Conservation (phyloP, 164 flowering plant genomes). For the Berberis vulgaris region DNA sequence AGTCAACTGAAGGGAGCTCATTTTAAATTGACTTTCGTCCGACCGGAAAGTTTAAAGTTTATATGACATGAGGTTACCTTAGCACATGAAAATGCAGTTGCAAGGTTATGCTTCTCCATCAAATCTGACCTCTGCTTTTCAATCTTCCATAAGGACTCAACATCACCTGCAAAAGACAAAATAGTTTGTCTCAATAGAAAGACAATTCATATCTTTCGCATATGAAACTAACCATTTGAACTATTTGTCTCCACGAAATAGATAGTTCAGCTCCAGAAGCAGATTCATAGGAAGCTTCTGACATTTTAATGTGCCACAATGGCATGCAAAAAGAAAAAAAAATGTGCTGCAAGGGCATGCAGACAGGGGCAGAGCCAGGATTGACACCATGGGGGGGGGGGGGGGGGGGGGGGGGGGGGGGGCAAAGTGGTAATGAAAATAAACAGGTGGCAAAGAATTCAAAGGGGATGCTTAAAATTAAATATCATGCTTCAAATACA, state of each 20-base stretch:
- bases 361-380: too few species aligned
- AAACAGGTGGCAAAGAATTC: too few species aligned
- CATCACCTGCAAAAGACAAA: slow-evolving; percentile 43
- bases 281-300: background rate
- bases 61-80: slow-evolving; percentile 39
- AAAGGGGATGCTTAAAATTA: too few species aligned
- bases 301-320: background rate
- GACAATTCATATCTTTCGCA: background rate
- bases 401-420: too few species aligned
- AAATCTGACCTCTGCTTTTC: slow-evolving; percentile 63
- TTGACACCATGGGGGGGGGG: too few species aligned
- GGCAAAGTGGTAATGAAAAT: too few species aligned
- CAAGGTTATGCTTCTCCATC: slow-evolving; percentile 46
- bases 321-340: background rate
- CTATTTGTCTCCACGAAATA: background rate
- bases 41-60: background rate
- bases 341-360: too few species aligned
- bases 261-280: background rate
- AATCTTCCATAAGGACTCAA: slow-evolving; percentile 61
- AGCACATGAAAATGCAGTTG: slow-evolving; percentile 67
- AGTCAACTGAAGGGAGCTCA: too few species aligned
- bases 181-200: background rate
- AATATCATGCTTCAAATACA: too few species aligned
- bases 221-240: background rate
- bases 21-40: background rate